Evolutionary conservation across 768 basidiomycete genomes (phyloP).

Genomic region (Naganishia antarctica): DNA sequence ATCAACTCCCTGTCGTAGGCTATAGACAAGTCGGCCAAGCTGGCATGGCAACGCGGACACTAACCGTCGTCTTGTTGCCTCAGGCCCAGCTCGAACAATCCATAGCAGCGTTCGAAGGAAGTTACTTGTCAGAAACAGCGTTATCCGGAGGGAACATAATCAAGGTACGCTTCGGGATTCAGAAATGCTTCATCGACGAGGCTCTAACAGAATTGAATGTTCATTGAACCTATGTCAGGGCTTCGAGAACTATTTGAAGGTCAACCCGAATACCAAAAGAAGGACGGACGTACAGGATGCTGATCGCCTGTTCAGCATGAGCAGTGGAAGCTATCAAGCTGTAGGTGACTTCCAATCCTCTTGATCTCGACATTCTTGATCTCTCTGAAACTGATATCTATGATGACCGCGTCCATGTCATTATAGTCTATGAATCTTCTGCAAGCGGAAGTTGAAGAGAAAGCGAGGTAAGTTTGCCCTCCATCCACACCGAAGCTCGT

Average conservation of each 20-base stretch:
- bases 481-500: too few species aligned
- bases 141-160: constrained; percentile 51
- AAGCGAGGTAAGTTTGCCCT: not conserved
- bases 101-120: constrained; percentile 51
- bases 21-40: too few species aligned
- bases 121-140: constrained; percentile 50
- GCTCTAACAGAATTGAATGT: too few species aligned
- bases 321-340: constrained; percentile 45
- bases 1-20: too few species aligned
- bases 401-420: too few species aligned
- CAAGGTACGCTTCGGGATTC: too few species aligned
- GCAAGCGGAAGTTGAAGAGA: constrained; percentile 15
- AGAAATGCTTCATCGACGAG: not conserved
- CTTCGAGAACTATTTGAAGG: constrained; percentile 50
- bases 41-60: not conserved
- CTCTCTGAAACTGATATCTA: too few species aligned
- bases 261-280: constrained; percentile 34
- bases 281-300: constrained; percentile 38
- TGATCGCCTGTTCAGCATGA: constrained; percentile 49
- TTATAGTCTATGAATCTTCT: constrained; percentile 24
- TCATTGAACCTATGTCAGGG: constrained; percentile 42
- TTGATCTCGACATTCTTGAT: not conserved
- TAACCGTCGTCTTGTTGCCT: not conserved
- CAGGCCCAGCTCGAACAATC: constrained; percentile 50
- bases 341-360: not conserved